A percentile compares a stretch with the other conserved stretches of the same genome.
These are phyloP conservation scores for Cladosporium sphaerospermum DNA, from an alignment of 2,329 filamentous ascomycete genomes.

Conservation along the genomic window DNA sequence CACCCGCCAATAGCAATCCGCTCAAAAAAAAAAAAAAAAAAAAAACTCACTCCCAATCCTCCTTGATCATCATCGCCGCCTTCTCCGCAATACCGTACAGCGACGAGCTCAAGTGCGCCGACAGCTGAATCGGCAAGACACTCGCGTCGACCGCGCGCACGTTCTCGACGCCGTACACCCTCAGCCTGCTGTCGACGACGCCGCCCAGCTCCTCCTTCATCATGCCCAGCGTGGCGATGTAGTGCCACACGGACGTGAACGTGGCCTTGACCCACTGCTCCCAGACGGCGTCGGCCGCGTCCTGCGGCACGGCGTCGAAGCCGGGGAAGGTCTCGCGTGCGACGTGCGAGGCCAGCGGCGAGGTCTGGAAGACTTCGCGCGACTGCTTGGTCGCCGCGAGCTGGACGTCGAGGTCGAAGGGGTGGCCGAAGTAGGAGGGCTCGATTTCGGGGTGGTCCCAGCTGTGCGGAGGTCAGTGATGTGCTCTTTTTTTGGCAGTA, in stretches of 20 bases:
- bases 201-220: conserved; percentile 17
- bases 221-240: conserved; percentile 24
- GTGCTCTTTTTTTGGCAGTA: too few relatives aligned
- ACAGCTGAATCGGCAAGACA: conserved; percentile 28
- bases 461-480: too few relatives aligned
- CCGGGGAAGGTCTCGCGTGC: conserved; percentile 25
- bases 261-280: conserved; percentile 20
- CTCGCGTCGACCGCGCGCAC: conserved; percentile 34
- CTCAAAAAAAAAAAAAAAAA: too few relatives aligned
- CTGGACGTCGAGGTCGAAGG: conserved; percentile 33
- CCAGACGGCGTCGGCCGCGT: conserved; percentile 18
- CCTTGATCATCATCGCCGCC: conserved; percentile 26
- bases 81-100: conserved; percentile 30
- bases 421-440: conserved; percentile 38
- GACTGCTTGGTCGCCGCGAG: conserved; percentile 29
- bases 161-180: conserved; percentile 32
- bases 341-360: conserved; percentile 23
- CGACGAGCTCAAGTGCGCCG: conserved; percentile 24
- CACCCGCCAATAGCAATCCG: too few relatives aligned
- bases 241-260: conserved; percentile 27
- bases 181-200: conserved; percentile 33
- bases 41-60: not conserved
- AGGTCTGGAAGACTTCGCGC: conserved; percentile 24
- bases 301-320: conserved; percentile 2
- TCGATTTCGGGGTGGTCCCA: conserved; percentile 34